Base-by-base conservation (phyloP, 2,329 filamentous ascomycete species). In the Pseudocercospora vitis region DNA sequence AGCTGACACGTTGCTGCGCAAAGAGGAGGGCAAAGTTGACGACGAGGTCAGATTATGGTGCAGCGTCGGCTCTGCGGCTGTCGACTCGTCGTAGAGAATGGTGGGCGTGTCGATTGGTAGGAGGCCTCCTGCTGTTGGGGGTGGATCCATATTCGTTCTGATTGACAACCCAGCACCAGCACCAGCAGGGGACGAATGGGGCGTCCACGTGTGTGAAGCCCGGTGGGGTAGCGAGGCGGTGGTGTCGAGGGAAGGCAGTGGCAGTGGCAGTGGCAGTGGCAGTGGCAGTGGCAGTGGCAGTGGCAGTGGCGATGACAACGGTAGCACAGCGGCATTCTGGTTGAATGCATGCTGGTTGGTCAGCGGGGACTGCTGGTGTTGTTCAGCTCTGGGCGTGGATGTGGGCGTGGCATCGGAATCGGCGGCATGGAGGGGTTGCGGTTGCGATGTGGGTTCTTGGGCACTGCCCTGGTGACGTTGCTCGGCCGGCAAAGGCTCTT, bases 1-100 rank as follows among this genome's bases (percentile, higher is more conserved):
- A 12, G 70, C 70, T 2, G 75, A 77, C 45, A 75, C 66, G 24
- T 69, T 70, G 37, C 70, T 73, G 47, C 73, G 62, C 54, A 76
- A 58, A 26, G 64, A 65, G 5, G 66, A 66, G 11, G 57, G 52
- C 18, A 65, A 58, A 39, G 51, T 69, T 57, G 57, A 69, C 61
- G 56, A 74, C 67, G 59, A 66, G 60, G 66, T 65, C 70, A 73
- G 53, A 69, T 70, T 65, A 64, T 70, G 48, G 63, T 72, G 45
- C 24, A 56, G 47, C 1, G 53, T 44, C 7, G 56, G 49, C 16
- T 56, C 58, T 16, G n/a, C 21, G 45, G 23, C n/a, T 14, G 29
- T 37, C n/a, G 29, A 33, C 32, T 35, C 24, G 16, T 57, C 53
- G 40, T 57, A 61, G 31, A 50, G 33, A 45, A 61, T 59, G 2